Base-by-base conservation (phyloP, 2,329 filamentous ascomycete genomes). In the Neofusicoccum sp. region DNA sequence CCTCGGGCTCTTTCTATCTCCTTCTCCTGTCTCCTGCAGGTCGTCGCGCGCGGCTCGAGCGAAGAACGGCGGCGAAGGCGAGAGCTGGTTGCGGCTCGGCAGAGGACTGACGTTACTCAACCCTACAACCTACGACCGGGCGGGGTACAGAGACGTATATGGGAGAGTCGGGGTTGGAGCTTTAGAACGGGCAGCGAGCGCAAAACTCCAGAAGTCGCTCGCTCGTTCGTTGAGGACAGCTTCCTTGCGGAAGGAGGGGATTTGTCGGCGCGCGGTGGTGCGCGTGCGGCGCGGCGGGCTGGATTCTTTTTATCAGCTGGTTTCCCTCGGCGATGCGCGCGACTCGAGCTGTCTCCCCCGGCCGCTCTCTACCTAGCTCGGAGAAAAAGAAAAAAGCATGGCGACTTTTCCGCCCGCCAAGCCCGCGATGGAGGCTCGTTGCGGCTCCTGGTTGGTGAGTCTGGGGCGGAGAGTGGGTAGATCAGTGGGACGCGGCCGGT, bases 141-240 rank as follows among this genome's bases (percentile, higher is more conserved):
- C 33, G 14, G 33, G 16, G 12, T n/a, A 51, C 9, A n/a, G 49
- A 20, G 20, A 11, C 11, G 38, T 5, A 26, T 12, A 14, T 43
- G n/a, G 12, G 31, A 3, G 24, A 12, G 30, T 12, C 20, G n/a
- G 16, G 47, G 2, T 63, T 72, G 76, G 79, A 81, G 79, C 76
- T 82, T 83, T 83, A 72, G 61, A 60, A 63, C 62, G 63, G 69
- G 65, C 65, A 74, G 77, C 77, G 78, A 82, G 78, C 81, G 80
- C 81, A 83, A 84, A 83, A 80, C 80, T 79, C 78, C 77, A 68
- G 75, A 83, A 83, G 81, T 84, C 81, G 80, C 80, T 80, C 79
- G 76, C 72, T 59, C 43, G 34, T 48, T 58, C 14, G 16, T 56
- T 56, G 51, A 20, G 28, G n/a, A 24, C 36, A 3, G 11, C 7